Evolutionary conservation across 139 green algal genomes (phyloP), one percentile per base, ranked within the genome.

Genomic region (Microglena sp.): DNA sequence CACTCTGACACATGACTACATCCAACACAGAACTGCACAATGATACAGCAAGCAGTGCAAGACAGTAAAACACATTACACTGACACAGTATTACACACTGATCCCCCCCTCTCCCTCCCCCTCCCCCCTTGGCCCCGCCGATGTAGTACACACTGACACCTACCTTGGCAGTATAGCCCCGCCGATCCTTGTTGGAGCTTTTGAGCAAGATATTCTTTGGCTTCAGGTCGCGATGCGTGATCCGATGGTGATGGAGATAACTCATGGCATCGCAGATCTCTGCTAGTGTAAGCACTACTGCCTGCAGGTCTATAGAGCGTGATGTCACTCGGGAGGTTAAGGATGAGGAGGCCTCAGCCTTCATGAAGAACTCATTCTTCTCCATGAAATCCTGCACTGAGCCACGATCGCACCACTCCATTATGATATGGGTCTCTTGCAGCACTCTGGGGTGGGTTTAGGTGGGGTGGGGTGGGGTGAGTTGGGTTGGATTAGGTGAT

Each of bases 211-310:
- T 72, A 67, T 92, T 92, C 57, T 80, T 76, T 56, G 77, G 68
- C 79, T 91, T 92, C 27, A 92, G 77, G 68, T 89, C 85, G 4
- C 84, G 43, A 69, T 86, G 80, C 21, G 80, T 74, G 74, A 89
- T 86, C 45, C 73, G 56, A 36, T 64, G 56, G 29, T 64, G 29
- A 71, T 89, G 85, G 27, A 91, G 73, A 65, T 89, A 84, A 29
- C 71, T 61, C 85, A 91, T 84, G 56, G 78, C 83, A 18, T 32
- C 53, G 2, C 72, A 68, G 21, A 90, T 66, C 36, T 88, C 85
- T 8, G 71, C 44, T 62, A 86, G 67, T 5, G 74, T 84, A 64
- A 28, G 18, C 15, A 50, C 40, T 50, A 50, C 18, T 11, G 18
- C 18, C 40, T 50, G 40, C 11, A 50, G 40, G 15, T 18, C 40